Conservation (phyloP, 176 grass and related monocot genomes). For the Avena insularis region DNA sequence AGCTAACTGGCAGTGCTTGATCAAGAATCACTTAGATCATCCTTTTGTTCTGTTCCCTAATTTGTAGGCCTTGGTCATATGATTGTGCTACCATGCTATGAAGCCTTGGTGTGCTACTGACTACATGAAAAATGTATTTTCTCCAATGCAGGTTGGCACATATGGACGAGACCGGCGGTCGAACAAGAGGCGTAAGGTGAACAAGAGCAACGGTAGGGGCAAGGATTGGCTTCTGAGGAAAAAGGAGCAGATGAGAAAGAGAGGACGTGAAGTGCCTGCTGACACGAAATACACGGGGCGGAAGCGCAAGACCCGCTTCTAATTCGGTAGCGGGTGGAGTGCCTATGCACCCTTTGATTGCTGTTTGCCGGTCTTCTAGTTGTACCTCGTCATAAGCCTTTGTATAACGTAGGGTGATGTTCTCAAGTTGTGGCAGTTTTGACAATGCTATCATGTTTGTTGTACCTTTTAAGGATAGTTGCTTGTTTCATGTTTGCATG, state of each 20-base stretch:
- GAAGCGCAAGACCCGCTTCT: constrained; percentile 73
- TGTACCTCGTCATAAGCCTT: constrained; percentile 9
- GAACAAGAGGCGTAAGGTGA: constrained; percentile 76
- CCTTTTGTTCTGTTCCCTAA: background rate
- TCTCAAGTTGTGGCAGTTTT: constrained; percentile 28
- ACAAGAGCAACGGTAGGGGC: constrained; percentile 71
- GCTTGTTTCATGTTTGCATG: background rate
- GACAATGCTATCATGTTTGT: background rate
- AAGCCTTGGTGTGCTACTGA: no score
- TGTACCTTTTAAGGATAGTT: background rate
- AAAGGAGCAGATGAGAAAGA: constrained; percentile 89
- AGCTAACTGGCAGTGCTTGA: constrained; percentile 3
- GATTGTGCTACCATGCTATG: background rate
- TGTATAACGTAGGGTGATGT: background rate
- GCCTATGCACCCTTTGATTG: background rate
- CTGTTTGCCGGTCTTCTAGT: background rate
- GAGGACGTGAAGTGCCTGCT: constrained; percentile 59
- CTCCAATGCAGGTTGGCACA: constrained; percentile 67
- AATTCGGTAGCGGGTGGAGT: background rate
- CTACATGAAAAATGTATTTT: background rate
- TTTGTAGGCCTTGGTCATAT: background rate
- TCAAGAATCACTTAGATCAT: background rate
- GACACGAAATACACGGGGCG: constrained; percentile 89
- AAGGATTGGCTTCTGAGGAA: constrained; percentile 87
- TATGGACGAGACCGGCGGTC: constrained; percentile 78